Evolutionary conservation across 495 filamentous ascomycete species (phyloP).

Genomic region (Platismatia glauca): DNA sequence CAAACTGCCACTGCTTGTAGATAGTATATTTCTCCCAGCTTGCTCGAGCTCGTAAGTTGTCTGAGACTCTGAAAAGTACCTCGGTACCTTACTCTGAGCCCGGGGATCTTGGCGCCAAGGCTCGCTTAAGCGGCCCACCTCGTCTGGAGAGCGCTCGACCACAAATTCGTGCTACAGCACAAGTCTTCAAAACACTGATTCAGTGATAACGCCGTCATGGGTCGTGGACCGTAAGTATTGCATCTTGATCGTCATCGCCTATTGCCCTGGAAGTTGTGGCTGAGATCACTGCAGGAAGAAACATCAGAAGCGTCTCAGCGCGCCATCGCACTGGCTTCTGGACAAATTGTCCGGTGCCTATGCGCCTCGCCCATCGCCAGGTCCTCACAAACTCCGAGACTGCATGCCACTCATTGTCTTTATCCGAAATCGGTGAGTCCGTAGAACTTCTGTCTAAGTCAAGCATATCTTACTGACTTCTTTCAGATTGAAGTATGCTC

Average conservation of each 20-base stretch:
- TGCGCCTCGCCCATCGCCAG: slow-evolving; percentile 87
- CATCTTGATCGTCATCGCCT: not conserved
- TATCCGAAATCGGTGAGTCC: slow-evolving; percentile 72
- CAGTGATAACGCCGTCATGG: slow-evolving; percentile 40
- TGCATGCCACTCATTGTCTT: slow-evolving; percentile 99
- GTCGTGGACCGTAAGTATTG: slow-evolving; percentile 58
- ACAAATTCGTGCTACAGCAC: not conserved
- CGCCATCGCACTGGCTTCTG: slow-evolving; percentile 97
- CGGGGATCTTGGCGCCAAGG: not conserved
- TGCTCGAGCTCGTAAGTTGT: no score
- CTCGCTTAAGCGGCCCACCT: slow-evolving; percentile 1
- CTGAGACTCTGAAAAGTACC: no score
- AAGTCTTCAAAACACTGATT: not conserved
- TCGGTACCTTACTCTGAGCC: no score
- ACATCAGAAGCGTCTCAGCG: slow-evolving; percentile 98
- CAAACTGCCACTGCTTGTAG: no score
- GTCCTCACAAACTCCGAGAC: slow-evolving; percentile 98
- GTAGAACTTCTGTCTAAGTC: not conserved
- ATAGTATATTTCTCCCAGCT: no score
- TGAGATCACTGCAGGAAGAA: slow-evolving; percentile 63
- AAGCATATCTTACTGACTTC: not conserved
- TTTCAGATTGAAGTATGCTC: slow-evolving; percentile 89
- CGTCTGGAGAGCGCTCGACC: not conserved
- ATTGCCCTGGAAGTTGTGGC: not conserved
- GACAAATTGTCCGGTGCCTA: slow-evolving; percentile 98